A percentile compares a stretch with the other conserved stretches of the same genome.
Conservation (phyloP, 1,284 basidiomycete genomes). For the Ganoderma meredithae region DNA sequence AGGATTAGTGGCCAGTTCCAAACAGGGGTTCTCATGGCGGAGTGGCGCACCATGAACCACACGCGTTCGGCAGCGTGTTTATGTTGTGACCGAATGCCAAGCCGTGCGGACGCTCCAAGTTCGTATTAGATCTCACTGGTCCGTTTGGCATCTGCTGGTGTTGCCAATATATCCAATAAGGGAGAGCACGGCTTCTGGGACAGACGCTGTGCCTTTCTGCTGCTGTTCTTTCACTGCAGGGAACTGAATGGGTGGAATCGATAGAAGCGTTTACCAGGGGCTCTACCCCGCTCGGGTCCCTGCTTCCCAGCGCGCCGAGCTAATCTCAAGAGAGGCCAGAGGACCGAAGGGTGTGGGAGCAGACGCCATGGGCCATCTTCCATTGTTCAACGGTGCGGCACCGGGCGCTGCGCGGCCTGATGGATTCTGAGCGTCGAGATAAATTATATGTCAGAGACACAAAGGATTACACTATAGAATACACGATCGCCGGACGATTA, state of each 20-base stretch:
- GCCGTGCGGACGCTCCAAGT: background rate
- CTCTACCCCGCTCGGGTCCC: background rate
- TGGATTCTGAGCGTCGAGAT: constrained; percentile 8
- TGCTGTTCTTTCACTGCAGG: background rate
- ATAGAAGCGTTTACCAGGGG: constrained; percentile 16
- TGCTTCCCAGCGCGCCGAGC: constrained; percentile 18
- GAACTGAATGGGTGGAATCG: constrained; percentile 21
- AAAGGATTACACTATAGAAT: constrained; percentile 22
- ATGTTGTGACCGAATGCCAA: background rate
- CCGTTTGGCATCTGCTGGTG: background rate
- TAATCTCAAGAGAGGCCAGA: constrained; percentile 26
- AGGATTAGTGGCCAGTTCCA: background rate
- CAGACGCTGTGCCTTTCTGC: constrained; percentile 13
- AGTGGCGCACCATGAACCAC: background rate
- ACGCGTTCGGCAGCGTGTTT: background rate
- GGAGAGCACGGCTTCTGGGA: constrained; percentile 22
- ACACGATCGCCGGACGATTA: constrained; percentile 26
- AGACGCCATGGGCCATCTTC: constrained; percentile 6
- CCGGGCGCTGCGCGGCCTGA: background rate
- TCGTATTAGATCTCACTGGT: constrained; percentile 10
- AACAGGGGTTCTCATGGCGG: background rate
- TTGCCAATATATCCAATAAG: constrained; percentile 20
- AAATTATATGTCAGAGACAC: constrained; percentile 27
- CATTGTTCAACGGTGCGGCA: constrained; percentile 20
- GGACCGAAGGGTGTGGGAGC: constrained; percentile 6